Percentiles rank a stretch among this genome's conserved stretches.
These are phyloP conservation scores for Anaeromyces robustus DNA, from an alignment of 192 early-diverging fungal genomes.

Conservation along the genomic window DNA sequence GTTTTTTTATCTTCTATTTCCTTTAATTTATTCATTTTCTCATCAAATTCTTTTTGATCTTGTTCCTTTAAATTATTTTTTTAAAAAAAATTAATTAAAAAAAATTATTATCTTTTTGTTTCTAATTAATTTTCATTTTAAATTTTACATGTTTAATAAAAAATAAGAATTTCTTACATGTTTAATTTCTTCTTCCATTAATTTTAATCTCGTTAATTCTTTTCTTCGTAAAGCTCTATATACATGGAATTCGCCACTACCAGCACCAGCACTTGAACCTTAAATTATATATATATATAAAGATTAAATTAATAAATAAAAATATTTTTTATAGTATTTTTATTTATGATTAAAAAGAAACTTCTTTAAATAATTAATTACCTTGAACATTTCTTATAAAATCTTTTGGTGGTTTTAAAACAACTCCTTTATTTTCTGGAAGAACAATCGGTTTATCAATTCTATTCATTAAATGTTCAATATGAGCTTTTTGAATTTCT, in stretches of 20 bases:
- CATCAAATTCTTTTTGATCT: slow-evolving; percentile 40
- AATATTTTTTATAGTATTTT: too few relatives aligned
- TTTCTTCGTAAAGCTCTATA: slow-evolving; percentile 73
- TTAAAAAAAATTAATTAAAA: not conserved
- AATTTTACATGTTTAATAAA: not conserved
- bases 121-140: not conserved
- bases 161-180: slow-evolving; percentile 28
- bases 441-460: slow-evolving; percentile 69
- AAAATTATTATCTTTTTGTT: not conserved
- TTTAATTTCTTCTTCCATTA: slow-evolving; percentile 54
- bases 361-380: slow-evolving; percentile 6
- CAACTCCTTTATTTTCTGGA: slow-evolving; percentile 24
- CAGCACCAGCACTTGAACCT: slow-evolving; percentile 87
- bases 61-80: slow-evolving; percentile 20
- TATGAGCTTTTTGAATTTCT: slow-evolving; percentile 36
- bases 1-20: slow-evolving; percentile 64
- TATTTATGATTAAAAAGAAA: too few relatives aligned
- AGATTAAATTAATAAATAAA: not conserved
- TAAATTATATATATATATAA: not conserved
- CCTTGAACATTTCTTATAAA: slow-evolving; percentile 79
- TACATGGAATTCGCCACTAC: slow-evolving; percentile 90
- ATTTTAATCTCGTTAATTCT: slow-evolving; percentile 65
- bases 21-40: slow-evolving; percentile 32
- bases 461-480: slow-evolving; percentile 57
- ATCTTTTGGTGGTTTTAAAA: slow-evolving; percentile 52